These are phyloP conservation scores for Ogataea corticis DNA, from an alignment of 805 yeast genomes.

Conservation along the genomic window DNA sequence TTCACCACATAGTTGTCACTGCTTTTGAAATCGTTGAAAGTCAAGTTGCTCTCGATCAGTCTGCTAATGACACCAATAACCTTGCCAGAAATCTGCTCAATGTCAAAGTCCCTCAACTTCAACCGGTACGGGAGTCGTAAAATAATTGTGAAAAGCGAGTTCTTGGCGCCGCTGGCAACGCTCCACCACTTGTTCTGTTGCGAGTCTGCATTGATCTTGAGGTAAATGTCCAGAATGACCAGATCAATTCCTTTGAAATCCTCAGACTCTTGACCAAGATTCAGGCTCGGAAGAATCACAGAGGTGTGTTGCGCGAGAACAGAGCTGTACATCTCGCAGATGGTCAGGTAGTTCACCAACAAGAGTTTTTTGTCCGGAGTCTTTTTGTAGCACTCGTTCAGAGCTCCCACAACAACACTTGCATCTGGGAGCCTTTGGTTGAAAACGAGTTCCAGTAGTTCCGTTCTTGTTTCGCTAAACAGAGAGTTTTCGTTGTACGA, in stretches of 20 bases:
- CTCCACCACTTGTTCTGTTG: constrained; percentile 77
- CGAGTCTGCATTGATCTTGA: constrained; percentile 57
- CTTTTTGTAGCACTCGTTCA: constrained; percentile 42
- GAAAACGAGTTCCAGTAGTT: constrained; percentile 25
- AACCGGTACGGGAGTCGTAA: constrained; percentile 46
- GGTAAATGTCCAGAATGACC: constrained; percentile 55
- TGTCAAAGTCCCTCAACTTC: constrained; percentile 14
- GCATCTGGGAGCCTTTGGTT: constrained; percentile 49
- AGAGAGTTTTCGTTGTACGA: constrained; percentile 18
- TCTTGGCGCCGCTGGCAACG: constrained; percentile 39
- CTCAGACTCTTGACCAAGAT: constrained; percentile 29
- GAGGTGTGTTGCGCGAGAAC: constrained; percentile 21
- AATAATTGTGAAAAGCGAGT: constrained; percentile 68
- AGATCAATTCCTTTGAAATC: constrained; percentile 54
- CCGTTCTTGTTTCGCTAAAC: constrained; percentile 17
- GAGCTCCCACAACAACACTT: constrained; percentile 41
- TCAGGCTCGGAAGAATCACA: constrained; percentile 19
- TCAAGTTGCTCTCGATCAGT: constrained; percentile 51
- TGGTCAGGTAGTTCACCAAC: constrained; percentile 47
- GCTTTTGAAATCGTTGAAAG: constrained; percentile 47
- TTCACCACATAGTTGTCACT: constrained; percentile 34
- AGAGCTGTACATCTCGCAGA: constrained; percentile 30
- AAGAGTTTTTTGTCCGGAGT: constrained; percentile 44
- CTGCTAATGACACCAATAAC: constrained; percentile 49
- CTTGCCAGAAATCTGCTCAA: constrained; percentile 34